Evolutionary conservation across 2,329 filamentous ascomycete species (phyloP).

Genomic region (Teratosphaeria pseudoeucalypti): DNA sequence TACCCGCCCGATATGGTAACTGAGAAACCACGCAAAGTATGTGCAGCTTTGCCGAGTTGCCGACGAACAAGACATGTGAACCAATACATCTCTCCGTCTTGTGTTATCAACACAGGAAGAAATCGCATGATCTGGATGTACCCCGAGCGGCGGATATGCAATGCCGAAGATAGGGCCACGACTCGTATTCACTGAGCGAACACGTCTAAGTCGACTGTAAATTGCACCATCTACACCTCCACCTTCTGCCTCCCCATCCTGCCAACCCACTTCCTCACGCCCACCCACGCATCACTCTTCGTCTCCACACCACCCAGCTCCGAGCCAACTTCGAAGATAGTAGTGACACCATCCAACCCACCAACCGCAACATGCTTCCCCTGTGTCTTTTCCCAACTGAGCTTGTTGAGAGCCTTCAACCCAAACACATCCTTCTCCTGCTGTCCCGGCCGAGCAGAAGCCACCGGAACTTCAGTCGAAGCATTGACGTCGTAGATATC

Average conservation of each 20-base stretch:
- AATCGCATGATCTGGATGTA: too few species aligned
- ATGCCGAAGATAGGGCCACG: too few species aligned
- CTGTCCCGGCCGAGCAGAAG: slow-evolving; percentile 47
- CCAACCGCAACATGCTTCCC: slow-evolving; percentile 81
- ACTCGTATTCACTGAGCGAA: too few species aligned
- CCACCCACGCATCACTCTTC: slow-evolving; percentile 82
- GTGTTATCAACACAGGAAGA: too few species aligned
- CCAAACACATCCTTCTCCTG: slow-evolving; percentile 26
- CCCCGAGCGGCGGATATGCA: too few species aligned
- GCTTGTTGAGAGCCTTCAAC: slow-evolving; percentile 75
- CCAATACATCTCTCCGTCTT: too few species aligned
- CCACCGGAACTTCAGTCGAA: slow-evolving; percentile 84
- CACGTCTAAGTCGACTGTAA: too few species aligned
- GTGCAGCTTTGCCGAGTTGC: background rate
- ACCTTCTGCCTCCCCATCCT: slow-evolving; percentile 16
- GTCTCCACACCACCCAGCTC: slow-evolving; percentile 73
- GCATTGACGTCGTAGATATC: slow-evolving; percentile 93
- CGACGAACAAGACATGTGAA: background rate
- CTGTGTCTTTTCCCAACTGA: slow-evolving; percentile 86
- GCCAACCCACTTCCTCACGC: slow-evolving; percentile 79
- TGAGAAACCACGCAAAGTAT: background rate
- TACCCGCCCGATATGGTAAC: background rate
- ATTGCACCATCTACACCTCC: background rate
- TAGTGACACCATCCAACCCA: slow-evolving; percentile 81
- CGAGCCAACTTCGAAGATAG: slow-evolving; percentile 81